Evolutionary conservation across 305 asterid species (phyloP), one percentile per base, ranked within the genome.

Genomic region (Caryopteris hybrid): DNA sequence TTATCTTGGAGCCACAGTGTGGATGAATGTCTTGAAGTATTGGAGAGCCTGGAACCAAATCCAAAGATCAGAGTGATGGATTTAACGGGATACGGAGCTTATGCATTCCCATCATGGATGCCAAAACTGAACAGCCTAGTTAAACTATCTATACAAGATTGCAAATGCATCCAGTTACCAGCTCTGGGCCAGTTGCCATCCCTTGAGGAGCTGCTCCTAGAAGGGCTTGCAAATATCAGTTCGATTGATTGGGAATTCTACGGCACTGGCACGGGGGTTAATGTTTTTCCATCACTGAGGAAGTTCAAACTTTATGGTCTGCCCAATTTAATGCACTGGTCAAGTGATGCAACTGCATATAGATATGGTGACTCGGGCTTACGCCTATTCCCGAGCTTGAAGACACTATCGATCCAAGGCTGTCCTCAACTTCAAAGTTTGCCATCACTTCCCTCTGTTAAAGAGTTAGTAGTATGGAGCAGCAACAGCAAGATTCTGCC

Each of bases 401-500:
- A 48, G 48, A 64, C 25, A 6, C 20, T 64, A 10, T 31, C 70
- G 1, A 48, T 64, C 21, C 48, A 31, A 22, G 47, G 20, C 1
- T 64, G 70, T 22, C 60, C 23, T 2, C 21, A 48, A 21, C 70
- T 64, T 34, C 46, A 18, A 48, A 33, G 13, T 0, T 2, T 64
- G 6, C 70, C 70, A 11, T 7, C 48, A 48, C 70, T 64, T 2
- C 48, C 59, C 48, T 48, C 22, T n/a, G 48, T 64, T 1, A 20
- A 20, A 4, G 70, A 64, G 59, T 7, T 64, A 48, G 50, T 64
- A 12, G 70, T 47, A 16, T 31, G 70, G 60, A 64, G 47, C 2
- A 64, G 70, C 43, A 5, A 47, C 10, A 18, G 36, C 17, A 20
- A 48, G 48, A 48, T 64, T 34, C 33, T 64, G 18, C 59, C 36